Base-by-base conservation (phyloP, 2,329 filamentous ascomycete species). In the Rhytidhysteron rufulum region DNA sequence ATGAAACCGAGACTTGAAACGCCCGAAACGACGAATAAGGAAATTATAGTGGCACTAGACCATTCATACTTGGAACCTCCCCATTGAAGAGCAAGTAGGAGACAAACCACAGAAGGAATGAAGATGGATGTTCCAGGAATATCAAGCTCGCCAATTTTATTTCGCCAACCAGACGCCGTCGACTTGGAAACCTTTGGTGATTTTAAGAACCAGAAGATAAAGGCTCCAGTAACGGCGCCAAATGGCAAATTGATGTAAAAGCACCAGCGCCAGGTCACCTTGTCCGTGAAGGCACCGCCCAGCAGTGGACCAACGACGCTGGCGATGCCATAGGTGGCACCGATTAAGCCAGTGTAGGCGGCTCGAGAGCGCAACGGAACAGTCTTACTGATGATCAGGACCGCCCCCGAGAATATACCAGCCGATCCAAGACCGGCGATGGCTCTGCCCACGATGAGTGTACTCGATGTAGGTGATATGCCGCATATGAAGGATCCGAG, bases 401-500 rank as follows among this genome's bases (percentile, higher is more conserved):
- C 48, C 8, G 59, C 57, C 0, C 75, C 75, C 27, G 68, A 74
- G 38, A 67, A 56, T 3, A 78, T 42, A 0, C 71, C 75, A 1
- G 73, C 64, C 2, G 60, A 60, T 3, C 75, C 75, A 0, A 70
- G 34, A 1, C 76, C 76, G 1, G 74, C 70, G 3, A 79, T 53
- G 7, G 70, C 68, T 4, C 75, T 70, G 7, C 74, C 74, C 16
- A 69, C 51, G 38, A 79, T 78, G 34, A 79, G 63, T 58, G 72
- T 72, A 1, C 51, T 44, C 0, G 71, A 73, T 3, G 65, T 69
- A 3, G 48, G 54, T 0, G 75, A 67, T 3, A 11, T 65, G 54
- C 13, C 76, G 44, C 74, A 78, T n/a, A 79, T 44, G 5, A 72
- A 42, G 0, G 72, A 76, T 2, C 77, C 77, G 2, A 77, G 3